Conservation (phyloP, 768 basidiomycete genomes). For the Auriscalpium microsporum region DNA sequence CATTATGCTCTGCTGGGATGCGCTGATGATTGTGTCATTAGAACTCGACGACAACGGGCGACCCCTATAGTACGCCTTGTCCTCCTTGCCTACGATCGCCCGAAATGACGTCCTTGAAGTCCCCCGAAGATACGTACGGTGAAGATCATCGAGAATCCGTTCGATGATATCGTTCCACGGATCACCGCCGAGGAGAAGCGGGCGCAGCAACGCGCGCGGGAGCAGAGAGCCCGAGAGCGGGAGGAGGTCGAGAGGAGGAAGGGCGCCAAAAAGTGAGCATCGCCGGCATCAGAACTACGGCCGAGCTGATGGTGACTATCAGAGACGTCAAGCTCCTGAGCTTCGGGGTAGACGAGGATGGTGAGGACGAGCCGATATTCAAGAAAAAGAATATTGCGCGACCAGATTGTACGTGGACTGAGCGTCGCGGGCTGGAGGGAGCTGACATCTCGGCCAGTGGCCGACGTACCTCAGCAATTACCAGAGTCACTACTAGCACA, state of each 20-base stretch:
- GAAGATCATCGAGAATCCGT: conserved; percentile 87
- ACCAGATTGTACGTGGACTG: conserved; percentile 61
- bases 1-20: no score
- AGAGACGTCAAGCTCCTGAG: conserved; percentile 88
- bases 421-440: neutral
- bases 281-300: no score
- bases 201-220: conserved; percentile 73
- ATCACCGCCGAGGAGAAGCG: conserved; percentile 92
- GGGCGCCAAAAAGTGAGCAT: conserved; percentile 70
- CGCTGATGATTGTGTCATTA: conserved; percentile 19
- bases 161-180: conserved; percentile 89
- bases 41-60: conserved; percentile 68
- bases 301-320: neutral
- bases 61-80: conserved; percentile 62
- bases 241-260: conserved; percentile 65
- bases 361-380: conserved; percentile 45
- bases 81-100: neutral
- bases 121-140: conserved; percentile 87
- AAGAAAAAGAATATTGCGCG: conserved; percentile 80
- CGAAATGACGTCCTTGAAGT: conserved; percentile 28
- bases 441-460: conserved; percentile 19
- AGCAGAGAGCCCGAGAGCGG: conserved; percentile 67
- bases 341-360: conserved; percentile 72
- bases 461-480: conserved; percentile 24
- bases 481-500: neutral